A percentile compares a stretch with the other conserved stretches of the same genome.
These are phyloP conservation scores for Capsella bursapastoris DNA, from an alignment of 345 rosid species.

Conservation along the genomic window DNA sequence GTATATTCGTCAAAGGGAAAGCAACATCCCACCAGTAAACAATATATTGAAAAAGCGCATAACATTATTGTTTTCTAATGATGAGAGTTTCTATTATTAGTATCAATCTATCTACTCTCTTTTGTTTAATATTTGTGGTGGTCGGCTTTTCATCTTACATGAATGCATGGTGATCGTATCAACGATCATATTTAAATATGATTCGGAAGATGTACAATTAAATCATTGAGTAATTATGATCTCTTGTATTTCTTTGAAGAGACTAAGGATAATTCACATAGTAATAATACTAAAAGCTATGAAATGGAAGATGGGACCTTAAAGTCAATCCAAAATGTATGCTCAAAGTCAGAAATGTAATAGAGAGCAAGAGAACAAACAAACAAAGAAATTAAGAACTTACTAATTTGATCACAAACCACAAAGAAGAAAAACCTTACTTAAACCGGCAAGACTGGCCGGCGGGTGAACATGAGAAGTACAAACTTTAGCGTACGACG, in stretches of 20 bases:
- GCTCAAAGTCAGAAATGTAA: background rate
- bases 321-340: background rate
- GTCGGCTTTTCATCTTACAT: constrained; percentile 26
- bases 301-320: background rate
- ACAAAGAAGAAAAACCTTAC: background rate
- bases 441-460: background rate
- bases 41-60: background rate
- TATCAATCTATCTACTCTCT: constrained; percentile 28
- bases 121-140: constrained; percentile 33
- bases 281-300: background rate
- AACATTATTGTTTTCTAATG: constrained; percentile 18
- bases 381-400: background rate
- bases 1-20: constrained; percentile 27
- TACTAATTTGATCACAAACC: background rate
- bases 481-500: background rate
- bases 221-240: too few species aligned
- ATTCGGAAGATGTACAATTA: background rate
- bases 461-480: constrained; percentile 18
- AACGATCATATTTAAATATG: constrained; percentile 18
- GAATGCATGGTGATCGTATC: constrained; percentile 17
- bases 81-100: constrained; percentile 41
- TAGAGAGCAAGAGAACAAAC: background rate
- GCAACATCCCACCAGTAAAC: constrained; percentile 34
- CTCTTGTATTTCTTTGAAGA: background rate
- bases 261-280: background rate